Evolutionary conservation across 2,329 filamentous ascomycete species (phyloP), one percentile per base, ranked within the genome.

Genomic region (Aureobasidium sp.): DNA sequence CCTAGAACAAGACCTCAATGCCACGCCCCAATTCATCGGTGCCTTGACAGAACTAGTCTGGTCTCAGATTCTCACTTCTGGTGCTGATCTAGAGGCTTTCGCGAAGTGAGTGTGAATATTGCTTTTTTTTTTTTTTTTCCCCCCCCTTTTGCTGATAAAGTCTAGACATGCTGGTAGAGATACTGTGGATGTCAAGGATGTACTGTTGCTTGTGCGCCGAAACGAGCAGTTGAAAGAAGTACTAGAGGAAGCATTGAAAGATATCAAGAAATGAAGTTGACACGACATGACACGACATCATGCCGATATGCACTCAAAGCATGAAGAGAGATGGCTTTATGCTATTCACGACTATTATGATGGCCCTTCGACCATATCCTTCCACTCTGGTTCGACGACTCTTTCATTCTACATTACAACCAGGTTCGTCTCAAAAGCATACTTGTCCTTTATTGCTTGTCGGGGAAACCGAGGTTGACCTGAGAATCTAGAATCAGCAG

Each of bases 21-120:
- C 92, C 7, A 96, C 93, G 29, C 72, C 74, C 3, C 70, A 74
- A 56, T 76, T 75, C 66, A 76, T 76, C 59, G 74, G 70, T 32
- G 84, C 88, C 0, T 74, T 95, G 70, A 94, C 90, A 0, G 91
- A 96, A 74, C 84, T 96, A 74, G 88, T 93, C 8, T 96, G 90
- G 86, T 83, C 86, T 1, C 91, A 96, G 68, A 88, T 96, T 61
- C 66, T 69, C 13, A 70, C 65, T 41, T 66, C 68, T n/a, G 68
- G 70, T 13, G 66, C 66, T 12, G 87, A 89, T 71, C 75, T 89
- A 20, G 86, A 89, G 68, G 79, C 79, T 7, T 87, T 87, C 71
- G 82, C 85, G 13, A 82, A 80, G 76, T 80, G 69, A 8, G 52
- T 48, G 46, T 32, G 26, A 53, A 13, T 17, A 27, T 12, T 13